Conservation (phyloP, 495 filamentous ascomycete genomes). For the Opeltia flavorubescens region DNA sequence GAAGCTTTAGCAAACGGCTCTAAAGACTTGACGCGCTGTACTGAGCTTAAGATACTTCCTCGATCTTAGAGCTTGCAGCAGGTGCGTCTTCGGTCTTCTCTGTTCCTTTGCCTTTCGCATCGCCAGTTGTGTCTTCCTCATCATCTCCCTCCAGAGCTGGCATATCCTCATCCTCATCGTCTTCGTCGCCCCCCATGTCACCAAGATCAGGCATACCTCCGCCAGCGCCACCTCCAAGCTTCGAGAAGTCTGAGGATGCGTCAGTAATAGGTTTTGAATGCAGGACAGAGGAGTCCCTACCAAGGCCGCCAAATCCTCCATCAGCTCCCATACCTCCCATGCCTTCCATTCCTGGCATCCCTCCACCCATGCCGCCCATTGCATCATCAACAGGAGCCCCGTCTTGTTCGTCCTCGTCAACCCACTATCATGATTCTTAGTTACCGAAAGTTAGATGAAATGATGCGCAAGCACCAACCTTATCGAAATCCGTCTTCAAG, state of each 20-base stretch:
- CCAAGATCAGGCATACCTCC: constrained; percentile 34
- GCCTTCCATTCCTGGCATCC: constrained; percentile 24
- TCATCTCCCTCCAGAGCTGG: constrained; percentile 28
- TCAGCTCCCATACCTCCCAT: constrained; percentile 45
- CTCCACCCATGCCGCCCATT: constrained; percentile 20
- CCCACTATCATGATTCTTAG: constrained; percentile 47
- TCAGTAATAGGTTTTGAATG: background rate
- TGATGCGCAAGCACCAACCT: constrained; percentile 39
- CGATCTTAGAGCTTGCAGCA: constrained; percentile 31
- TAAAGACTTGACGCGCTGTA: background rate
- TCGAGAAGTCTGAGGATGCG: constrained; percentile 65
- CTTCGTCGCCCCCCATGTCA: constrained; percentile 32
- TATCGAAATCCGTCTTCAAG: constrained; percentile 98
- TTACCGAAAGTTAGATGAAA: background rate
- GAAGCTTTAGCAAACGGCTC: background rate
- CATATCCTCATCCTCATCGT: constrained; percentile 41
- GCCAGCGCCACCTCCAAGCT: constrained; percentile 55
- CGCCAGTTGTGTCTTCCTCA: constrained; percentile 49
- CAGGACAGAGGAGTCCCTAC: constrained; percentile 19
- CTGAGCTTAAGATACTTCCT: constrained; percentile 37
- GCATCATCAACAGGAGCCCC: constrained; percentile 56
- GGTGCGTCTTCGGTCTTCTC: constrained; percentile 23
- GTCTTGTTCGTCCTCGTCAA: constrained; percentile 98
- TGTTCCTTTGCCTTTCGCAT: constrained; percentile 35
- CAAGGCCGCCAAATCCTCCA: constrained; percentile 38